Conservation (phyloP, 129 eudicot genomes). For the Mikania micrantha region DNA sequence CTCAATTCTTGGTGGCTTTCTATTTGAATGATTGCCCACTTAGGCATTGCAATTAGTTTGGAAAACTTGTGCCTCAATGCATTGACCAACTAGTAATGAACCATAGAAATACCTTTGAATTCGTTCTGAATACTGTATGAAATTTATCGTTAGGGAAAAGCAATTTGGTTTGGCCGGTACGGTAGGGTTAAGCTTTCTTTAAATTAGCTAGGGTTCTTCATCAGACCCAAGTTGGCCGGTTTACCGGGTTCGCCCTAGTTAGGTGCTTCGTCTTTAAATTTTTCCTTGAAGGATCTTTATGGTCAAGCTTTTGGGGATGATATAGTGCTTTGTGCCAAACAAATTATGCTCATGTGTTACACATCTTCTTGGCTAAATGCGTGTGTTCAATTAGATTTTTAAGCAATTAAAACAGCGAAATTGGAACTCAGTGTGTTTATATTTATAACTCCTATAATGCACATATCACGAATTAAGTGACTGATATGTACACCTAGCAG, state of each 20-base stretch:
- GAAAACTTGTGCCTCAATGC: not conserved
- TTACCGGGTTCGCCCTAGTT: too few species aligned
- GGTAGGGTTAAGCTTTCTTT: not conserved
- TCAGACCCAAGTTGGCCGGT: too few species aligned
- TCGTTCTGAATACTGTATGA: not conserved
- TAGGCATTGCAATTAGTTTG: not conserved
- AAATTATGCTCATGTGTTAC: not conserved
- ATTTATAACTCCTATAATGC: not conserved
- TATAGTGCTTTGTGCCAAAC: constrained; percentile 3
- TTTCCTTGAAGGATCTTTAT: not conserved
- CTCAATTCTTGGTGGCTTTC: constrained; percentile 5
- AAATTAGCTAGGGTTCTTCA: constrained; percentile 23
- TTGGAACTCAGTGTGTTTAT: not conserved
- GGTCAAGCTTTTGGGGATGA: constrained; percentile 9
- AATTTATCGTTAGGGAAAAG: not conserved
- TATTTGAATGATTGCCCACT: not conserved
- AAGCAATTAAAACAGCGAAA: not conserved
- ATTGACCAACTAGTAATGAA: not conserved
- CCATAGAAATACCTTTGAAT: not conserved
- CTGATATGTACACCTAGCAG: not conserved
- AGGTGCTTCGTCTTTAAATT: not conserved
- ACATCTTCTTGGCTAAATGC: not conserved
- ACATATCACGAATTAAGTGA: not conserved
- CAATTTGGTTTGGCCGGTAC: constrained; percentile 14
- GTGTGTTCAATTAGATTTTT: not conserved